These are phyloP conservation scores for Moesziomyces parantarcticus DNA, from an alignment of 1,284 basidiomycete species.

Conservation along the genomic window DNA sequence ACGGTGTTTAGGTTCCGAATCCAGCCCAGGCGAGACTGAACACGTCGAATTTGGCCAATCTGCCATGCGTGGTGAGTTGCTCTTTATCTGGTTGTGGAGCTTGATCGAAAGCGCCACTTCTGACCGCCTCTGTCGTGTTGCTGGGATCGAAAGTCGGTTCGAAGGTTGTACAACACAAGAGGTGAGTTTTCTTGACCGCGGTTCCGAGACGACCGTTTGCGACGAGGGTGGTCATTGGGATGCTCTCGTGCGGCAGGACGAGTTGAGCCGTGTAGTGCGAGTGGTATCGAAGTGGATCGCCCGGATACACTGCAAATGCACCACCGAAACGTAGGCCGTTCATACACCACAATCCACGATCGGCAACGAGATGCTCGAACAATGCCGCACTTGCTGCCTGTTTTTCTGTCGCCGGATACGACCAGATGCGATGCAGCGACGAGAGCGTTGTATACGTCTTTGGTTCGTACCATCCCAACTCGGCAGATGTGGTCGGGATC, in stretches of 20 bases:
- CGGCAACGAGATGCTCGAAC: conserved; percentile 80
- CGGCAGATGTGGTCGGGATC: conserved; percentile 22
- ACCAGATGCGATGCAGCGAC: conserved; percentile 77
- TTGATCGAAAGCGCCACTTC: conserved; percentile 8
- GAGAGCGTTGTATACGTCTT: conserved; percentile 72
- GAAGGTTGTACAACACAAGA: conserved; percentile 76
- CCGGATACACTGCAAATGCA: conserved; percentile 95
- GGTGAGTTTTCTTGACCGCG: conserved; percentile 94
- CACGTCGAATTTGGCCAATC: conserved; percentile 51
- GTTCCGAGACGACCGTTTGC: conserved; percentile 95
- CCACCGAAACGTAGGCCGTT: conserved; percentile 93
- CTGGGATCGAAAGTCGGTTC: neutral
- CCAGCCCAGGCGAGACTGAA: conserved; percentile 66
- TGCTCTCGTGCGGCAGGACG: conserved; percentile 8
- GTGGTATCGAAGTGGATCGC: conserved; percentile 94
- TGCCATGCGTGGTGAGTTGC: conserved; percentile 3
- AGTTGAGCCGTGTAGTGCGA: conserved; percentile 85
- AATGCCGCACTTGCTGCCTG: conserved; percentile 82
- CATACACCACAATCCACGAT: conserved; percentile 69
- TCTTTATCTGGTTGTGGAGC: conserved; percentile 12
- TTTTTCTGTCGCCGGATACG: conserved; percentile 75
- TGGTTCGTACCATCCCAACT: conserved; percentile 46
- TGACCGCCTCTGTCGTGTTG: neutral
- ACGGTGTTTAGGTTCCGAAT: conserved; percentile 56
- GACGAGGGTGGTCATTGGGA: conserved; percentile 74